A percentile compares a stretch with the other conserved stretches of the same genome.
Evolutionary conservation across 169 alveolate species (phyloP).

Genomic region (Eimeria tenella): DNA sequence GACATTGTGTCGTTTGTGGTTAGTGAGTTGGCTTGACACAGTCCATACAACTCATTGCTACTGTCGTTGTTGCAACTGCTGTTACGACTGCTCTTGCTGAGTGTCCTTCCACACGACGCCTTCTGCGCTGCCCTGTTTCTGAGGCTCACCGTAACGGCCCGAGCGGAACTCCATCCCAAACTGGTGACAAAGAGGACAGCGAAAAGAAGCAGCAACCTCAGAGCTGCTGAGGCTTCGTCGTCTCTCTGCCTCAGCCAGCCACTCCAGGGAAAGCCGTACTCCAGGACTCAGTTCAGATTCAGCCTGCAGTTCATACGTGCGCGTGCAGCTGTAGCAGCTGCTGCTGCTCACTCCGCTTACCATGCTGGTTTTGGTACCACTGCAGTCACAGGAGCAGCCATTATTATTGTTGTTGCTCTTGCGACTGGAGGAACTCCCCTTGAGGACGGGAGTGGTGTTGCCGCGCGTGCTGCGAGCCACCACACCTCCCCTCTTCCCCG

Average conservation of each 20-base stretch:
- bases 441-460: background rate
- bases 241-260: slow-evolving; percentile 65
- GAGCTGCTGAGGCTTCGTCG: slow-evolving; percentile 45
- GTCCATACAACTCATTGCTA: too few species aligned
- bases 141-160: slow-evolving; percentile 67
- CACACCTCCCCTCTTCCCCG: background rate
- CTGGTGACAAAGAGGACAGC: slow-evolving; percentile 59
- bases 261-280: slow-evolving; percentile 16
- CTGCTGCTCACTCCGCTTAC: background rate
- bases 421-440: background rate
- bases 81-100: too few species aligned
- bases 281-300: slow-evolving; percentile 28
- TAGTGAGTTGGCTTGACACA: too few species aligned
- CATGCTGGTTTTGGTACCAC: background rate
- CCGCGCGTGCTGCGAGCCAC: background rate
- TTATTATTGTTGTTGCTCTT: slow-evolving; percentile 17
- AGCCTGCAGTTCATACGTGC: background rate
- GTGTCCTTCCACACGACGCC: too few species aligned
- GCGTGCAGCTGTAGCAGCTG: background rate
- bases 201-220: slow-evolving; percentile 73
- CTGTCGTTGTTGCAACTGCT: too few species aligned
- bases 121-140: background rate
- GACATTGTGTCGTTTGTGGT: too few species aligned
- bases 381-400: background rate
- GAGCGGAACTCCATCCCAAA: slow-evolving; percentile 66